Percentiles rank a stretch among this genome's conserved stretches.
These are phyloP conservation scores for Fusarium papillatum DNA, from an alignment of 2,329 filamentous ascomycete genomes.

Conservation along the genomic window DNA sequence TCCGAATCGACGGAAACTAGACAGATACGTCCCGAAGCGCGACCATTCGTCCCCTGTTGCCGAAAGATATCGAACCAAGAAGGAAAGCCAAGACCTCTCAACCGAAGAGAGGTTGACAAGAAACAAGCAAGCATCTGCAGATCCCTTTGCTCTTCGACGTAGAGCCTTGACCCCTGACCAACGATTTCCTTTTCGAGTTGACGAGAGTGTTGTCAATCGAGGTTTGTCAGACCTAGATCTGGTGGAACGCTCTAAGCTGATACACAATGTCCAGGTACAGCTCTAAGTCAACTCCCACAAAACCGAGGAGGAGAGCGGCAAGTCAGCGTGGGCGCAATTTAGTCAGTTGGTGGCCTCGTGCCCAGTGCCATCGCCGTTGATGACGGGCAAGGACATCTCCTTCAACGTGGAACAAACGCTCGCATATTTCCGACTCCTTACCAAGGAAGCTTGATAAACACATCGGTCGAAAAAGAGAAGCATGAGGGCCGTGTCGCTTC, in stretches of 20 bases:
- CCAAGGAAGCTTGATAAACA: conserved; percentile 52
- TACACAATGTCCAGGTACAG: conserved; percentile 33
- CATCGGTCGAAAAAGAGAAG: conserved; percentile 73
- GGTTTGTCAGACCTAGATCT: conserved; percentile 13
- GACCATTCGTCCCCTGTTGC: conserved; percentile 49
- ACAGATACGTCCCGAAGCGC: conserved; percentile 66
- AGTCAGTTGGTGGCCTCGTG: conserved; percentile 81
- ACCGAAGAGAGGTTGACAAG: conserved; percentile 59
- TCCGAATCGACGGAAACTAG: conserved; percentile 45
- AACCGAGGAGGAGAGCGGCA: conserved; percentile 54
- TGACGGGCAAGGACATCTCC: conserved; percentile 72
- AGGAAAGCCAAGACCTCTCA: conserved; percentile 57
- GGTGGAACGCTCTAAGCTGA: conserved; percentile 12
- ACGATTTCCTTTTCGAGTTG: conserved; percentile 23
- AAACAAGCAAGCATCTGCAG: conserved; percentile 54
- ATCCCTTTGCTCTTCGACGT: conserved; percentile 56
- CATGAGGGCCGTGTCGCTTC: conserved; percentile 83
- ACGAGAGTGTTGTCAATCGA: conserved; percentile 28
- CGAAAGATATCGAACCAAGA: conserved; percentile 62
- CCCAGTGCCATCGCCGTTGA: conserved; percentile 68
- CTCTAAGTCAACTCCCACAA: conserved; percentile 42
- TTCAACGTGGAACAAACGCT: conserved; percentile 81
- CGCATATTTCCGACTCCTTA: conserved; percentile 72
- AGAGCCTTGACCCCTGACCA: conserved; percentile 30
- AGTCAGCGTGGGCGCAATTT: conserved; percentile 78